Percentiles rank a stretch among this genome's conserved stretches.
These are phyloP conservation scores for Boletus edulis DNA, from an alignment of 768 basidiomycete species.

Conservation along the genomic window DNA sequence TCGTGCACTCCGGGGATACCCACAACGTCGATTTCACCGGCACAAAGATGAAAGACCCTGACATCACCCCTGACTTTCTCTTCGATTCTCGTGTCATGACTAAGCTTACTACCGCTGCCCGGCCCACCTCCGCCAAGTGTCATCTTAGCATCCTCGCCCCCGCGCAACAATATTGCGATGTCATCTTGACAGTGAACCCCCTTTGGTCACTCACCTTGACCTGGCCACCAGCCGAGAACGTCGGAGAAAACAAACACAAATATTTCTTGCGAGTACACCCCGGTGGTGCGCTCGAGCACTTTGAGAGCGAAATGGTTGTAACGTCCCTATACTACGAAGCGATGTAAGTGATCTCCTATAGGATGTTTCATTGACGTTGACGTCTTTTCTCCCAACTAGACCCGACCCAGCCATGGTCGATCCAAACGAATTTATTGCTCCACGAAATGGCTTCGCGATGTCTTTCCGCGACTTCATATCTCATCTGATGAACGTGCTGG, in stretches of 20 bases:
- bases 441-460: slow-evolving; percentile 85
- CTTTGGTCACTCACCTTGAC: slow-evolving; percentile 74
- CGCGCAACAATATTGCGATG: slow-evolving; percentile 74
- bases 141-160: slow-evolving; percentile 74
- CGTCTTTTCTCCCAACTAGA: slow-evolving; percentile 37
- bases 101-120: slow-evolving; percentile 72
- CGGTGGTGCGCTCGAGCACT: slow-evolving; percentile 84
- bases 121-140: slow-evolving; percentile 74
- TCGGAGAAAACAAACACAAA: slow-evolving; percentile 71
- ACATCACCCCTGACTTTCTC: slow-evolving; percentile 64
- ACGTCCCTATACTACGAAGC: slow-evolving; percentile 87
- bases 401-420: slow-evolving; percentile 77
- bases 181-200: slow-evolving; percentile 66
- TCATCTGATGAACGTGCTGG: slow-evolving; percentile 78
- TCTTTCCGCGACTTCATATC: slow-evolving; percentile 75
- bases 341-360: slow-evolving; percentile 46
- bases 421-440: slow-evolving; percentile 74
- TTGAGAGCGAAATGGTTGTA: slow-evolving; percentile 75
- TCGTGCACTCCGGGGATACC: slow-evolving; percentile 72
- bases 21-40: slow-evolving; percentile 84
- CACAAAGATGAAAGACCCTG: slow-evolving; percentile 64
- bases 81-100: slow-evolving; percentile 76
- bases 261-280: slow-evolving; percentile 83
- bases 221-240: slow-evolving; percentile 74
- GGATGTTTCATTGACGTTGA: not conserved